These are phyloP conservation scores for Coemansia sp. DNA, from an alignment of 192 early-diverging fungal species.

Conservation along the genomic window DNA sequence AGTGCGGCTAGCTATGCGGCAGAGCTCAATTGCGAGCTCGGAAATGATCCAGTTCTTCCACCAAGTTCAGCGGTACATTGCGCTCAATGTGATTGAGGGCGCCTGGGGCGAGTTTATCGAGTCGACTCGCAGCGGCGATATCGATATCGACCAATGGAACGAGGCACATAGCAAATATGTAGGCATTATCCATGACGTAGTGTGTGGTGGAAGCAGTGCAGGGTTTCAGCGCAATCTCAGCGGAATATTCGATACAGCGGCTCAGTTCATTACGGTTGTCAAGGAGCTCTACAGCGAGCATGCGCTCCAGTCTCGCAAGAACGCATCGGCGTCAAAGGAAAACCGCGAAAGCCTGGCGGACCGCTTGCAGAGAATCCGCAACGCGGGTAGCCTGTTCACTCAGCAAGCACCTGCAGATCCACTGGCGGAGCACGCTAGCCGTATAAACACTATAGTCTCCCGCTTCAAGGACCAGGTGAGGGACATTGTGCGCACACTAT, in stretches of 20 bases:
- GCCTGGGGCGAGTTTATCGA: slow-evolving; percentile 79
- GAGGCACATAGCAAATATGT: slow-evolving; percentile 77
- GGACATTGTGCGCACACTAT: slow-evolving; percentile 56
- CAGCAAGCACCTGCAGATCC: slow-evolving; percentile 26
- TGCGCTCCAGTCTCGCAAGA: slow-evolving; percentile 27
- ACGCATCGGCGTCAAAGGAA: neutral
- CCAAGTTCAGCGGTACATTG: slow-evolving; percentile 90
- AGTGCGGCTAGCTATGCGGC: slow-evolving; percentile 62
- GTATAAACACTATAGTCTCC: slow-evolving; percentile 36
- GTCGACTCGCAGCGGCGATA: slow-evolving; percentile 7
- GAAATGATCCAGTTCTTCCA: slow-evolving; percentile 95
- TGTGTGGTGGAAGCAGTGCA: slow-evolving; percentile 45
- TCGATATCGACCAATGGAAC: slow-evolving; percentile 79
- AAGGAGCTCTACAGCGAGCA: slow-evolving; percentile 56
- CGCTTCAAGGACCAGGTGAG: slow-evolving; percentile 55
- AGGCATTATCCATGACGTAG: slow-evolving; percentile 61
- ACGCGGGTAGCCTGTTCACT: slow-evolving; percentile 21
- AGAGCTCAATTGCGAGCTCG: slow-evolving; percentile 63
- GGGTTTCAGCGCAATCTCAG: slow-evolving; percentile 52
- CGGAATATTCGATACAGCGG: slow-evolving; percentile 63
- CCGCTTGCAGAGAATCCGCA: slow-evolving; percentile 33
- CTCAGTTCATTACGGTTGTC: slow-evolving; percentile 56
- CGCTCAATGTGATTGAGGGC: slow-evolving; percentile 89
- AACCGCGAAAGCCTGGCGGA: slow-evolving; percentile 17
- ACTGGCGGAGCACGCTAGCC: slow-evolving; percentile 40